Evolutionary conservation across 2,329 filamentous ascomycete genomes (phyloP).

Genomic region (Atkinsonella hypoxylon): DNA sequence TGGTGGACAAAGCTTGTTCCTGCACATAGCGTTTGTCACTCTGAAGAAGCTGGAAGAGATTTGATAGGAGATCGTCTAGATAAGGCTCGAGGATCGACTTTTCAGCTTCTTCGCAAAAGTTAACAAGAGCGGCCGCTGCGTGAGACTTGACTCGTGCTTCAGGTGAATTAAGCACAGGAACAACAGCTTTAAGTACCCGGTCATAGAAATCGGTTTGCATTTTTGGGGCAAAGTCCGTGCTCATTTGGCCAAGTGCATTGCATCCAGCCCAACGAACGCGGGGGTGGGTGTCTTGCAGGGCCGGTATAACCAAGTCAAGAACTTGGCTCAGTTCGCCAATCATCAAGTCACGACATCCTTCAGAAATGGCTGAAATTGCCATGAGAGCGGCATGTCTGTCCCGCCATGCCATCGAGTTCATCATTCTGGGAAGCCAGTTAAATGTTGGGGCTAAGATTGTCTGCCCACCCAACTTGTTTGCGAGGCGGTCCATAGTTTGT

Average conservation of each 20-base stretch:
- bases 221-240: constrained; percentile 92
- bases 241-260: constrained; percentile 99
- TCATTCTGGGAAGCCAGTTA: constrained; percentile 95
- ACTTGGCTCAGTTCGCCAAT: constrained; percentile 88
- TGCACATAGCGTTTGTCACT: constrained; percentile 94
- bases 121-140: constrained; percentile 92
- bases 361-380: constrained; percentile 97
- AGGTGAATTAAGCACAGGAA: constrained; percentile 79
- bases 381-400: constrained; percentile 94
- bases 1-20: constrained; percentile 93
- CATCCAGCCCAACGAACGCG: constrained; percentile 95
- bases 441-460: constrained; percentile 90
- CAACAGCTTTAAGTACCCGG: constrained; percentile 76
- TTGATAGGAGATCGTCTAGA: constrained; percentile 72
- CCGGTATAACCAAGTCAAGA: constrained; percentile 84
- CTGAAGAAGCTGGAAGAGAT: constrained; percentile 77
- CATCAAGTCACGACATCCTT: constrained; percentile 94
- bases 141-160: constrained; percentile 95
- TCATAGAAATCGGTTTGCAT: constrained; percentile 97
- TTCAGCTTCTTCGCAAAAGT: constrained; percentile 97
- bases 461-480: constrained; percentile 92
- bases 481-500: constrained; percentile 94
- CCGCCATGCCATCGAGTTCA: constrained; percentile 87
- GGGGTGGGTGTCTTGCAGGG: constrained; percentile 78
- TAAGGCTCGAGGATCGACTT: constrained; percentile 87